Base-by-base conservation (phyloP, 805 yeast species). In the Limtongozyma cylindracea region DNA sequence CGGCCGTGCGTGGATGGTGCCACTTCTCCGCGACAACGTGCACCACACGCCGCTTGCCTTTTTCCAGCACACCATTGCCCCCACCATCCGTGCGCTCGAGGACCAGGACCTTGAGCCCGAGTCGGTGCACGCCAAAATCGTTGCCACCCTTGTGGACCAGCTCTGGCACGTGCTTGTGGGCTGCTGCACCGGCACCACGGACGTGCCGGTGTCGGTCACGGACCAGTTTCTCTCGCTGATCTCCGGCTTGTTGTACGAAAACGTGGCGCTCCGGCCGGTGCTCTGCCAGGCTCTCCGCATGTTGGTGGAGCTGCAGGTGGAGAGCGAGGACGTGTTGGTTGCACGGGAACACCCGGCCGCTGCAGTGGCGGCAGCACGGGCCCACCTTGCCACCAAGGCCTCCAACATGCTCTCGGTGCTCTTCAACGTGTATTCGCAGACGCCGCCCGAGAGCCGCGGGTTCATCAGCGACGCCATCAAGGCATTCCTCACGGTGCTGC, bases 1-100 rank as follows among this genome's bases (percentile, higher is more conserved):
- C n/a, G 95, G 95, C 20, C 63, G 96, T 39, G 95, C 95, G 20
- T 88, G 96, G 95, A 38, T 88, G 33, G 56, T 88, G 30, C 98
- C 98, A 8, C 41, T 88, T 16, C 56, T 88, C 28, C 70, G 95
- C 47, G 95, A 82, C 35, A 67, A 76, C 35, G 72, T 78, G 13
- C 60, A 68, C 33, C 59, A 64, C 34, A 71, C 95, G 2, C 54
- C 57, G 21, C 49, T 88, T 25, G 49, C 57, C 0, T 76, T 55
- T 38, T 88, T 64, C 44, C 55, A 59, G 26, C 43, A 45, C 12
- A 52, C 66, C 18, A 57, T 88, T 23, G 42, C 72, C 10, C 96
- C 96, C 13, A 42, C 69, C 18, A 56, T 56, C 21, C 52, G 53
- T 18, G 47, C 54, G 25, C 73, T 71, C 33, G 56, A 56, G 21